Conservation (phyloP, 495 filamentous ascomycete genomes). For the Xylaria grammica region DNA sequence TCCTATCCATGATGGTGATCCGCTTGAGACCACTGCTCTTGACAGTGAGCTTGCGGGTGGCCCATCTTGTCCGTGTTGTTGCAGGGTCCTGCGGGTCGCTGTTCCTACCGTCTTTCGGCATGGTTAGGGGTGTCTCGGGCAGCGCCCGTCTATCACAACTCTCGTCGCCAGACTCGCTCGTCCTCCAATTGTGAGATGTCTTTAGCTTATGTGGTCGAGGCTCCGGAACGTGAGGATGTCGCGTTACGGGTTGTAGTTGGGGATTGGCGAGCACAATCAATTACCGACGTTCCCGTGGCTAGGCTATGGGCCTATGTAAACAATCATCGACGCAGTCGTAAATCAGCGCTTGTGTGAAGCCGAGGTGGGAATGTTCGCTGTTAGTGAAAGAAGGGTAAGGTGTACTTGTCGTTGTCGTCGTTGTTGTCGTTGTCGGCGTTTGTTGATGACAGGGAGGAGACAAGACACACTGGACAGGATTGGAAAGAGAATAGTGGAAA, state of each 20-base stretch:
- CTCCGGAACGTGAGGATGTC: not conserved
- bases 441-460: slow-evolving; percentile 39
- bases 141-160: slow-evolving; percentile 54
- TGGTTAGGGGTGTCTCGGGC: slow-evolving; percentile 52
- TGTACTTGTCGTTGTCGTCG: slow-evolving; percentile 28
- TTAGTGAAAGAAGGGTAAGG: slow-evolving; percentile 27
- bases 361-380: slow-evolving; percentile 4
- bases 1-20: slow-evolving; percentile 78
- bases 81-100: slow-evolving; percentile 51
- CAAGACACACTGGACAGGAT: slow-evolving; percentile 20
- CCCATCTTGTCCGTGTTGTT: slow-evolving; percentile 80
- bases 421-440: slow-evolving; percentile 31
- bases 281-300: not conserved
- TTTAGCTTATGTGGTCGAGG: not conserved
- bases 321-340: slow-evolving; percentile 1
- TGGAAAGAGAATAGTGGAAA: slow-evolving; percentile 41
- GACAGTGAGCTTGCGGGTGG: slow-evolving; percentile 80
- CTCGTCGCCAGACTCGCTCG: slow-evolving; percentile 45
- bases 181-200: not conserved
- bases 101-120: slow-evolving; percentile 50
- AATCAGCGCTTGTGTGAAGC: not conserved
- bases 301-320: slow-evolving; percentile 10
- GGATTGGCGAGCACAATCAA: not conserved
- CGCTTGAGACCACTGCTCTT: slow-evolving; percentile 79
- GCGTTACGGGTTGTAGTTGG: slow-evolving; percentile 7